Evolutionary conservation across 108 stramenopile genomes (phyloP).

Genomic region (Schizochytrium sp.): DNA sequence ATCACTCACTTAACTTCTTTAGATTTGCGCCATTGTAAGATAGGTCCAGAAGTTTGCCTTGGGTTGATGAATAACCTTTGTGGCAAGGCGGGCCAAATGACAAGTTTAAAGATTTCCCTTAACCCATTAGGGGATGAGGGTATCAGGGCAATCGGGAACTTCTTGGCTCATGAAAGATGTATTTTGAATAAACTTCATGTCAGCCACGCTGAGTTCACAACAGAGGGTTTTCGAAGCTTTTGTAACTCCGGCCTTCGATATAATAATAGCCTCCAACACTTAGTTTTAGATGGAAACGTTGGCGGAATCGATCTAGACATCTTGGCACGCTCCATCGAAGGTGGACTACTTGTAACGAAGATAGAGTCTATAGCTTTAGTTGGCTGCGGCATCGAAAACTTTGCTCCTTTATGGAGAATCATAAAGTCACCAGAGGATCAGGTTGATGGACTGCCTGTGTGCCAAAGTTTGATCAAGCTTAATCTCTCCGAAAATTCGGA

Average conservation of each 20-base stretch:
- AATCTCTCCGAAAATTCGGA: background rate
- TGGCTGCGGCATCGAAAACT: background rate
- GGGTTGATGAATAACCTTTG: background rate
- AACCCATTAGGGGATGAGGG: conserved; percentile 26
- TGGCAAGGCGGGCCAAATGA: background rate
- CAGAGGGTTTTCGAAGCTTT: no score
- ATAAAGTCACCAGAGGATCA: background rate
- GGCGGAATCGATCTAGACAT: background rate
- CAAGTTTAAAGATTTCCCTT: conserved; percentile 21
- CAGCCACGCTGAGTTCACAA: no score
- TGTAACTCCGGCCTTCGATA: no score
- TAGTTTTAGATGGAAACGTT: background rate
- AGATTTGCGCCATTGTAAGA: background rate
- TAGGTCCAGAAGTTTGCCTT: background rate
- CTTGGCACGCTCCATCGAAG: background rate
- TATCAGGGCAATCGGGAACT: background rate
- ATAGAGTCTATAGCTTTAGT: background rate
- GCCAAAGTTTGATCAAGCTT: background rate
- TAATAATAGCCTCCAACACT: no score
- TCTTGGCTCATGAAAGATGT: no score
- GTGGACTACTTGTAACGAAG: background rate
- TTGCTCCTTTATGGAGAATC: background rate
- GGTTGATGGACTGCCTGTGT: background rate
- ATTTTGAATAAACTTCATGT: no score
- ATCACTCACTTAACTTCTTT: background rate